Evolutionary conservation across 108 stramenopile genomes (phyloP).

Genomic region (Heterococcus sp.): DNA sequence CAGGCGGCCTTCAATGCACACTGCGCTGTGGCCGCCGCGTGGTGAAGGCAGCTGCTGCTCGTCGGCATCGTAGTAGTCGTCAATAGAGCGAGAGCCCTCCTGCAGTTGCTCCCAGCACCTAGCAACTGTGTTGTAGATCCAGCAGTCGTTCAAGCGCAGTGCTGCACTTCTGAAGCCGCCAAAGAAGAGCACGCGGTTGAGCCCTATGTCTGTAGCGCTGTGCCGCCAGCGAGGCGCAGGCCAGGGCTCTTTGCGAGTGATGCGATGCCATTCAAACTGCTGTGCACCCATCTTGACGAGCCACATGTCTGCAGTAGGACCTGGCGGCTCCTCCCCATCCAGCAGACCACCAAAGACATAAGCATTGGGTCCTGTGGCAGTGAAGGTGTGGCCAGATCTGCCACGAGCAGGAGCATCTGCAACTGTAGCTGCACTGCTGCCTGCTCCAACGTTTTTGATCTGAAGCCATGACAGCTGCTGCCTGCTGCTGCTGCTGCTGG

Average conservation of each 20-base stretch:
- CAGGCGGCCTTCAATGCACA: constrained; percentile 46
- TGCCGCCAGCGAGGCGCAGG: constrained; percentile 69
- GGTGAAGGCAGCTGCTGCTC: no score
- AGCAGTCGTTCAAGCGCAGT: constrained; percentile 62
- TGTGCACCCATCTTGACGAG: constrained; percentile 22
- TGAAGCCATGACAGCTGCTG: neutral
- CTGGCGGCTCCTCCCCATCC: constrained; percentile 20
- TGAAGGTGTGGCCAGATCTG: constrained; percentile 40
- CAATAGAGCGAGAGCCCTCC: no score
- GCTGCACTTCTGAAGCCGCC: constrained; percentile 61
- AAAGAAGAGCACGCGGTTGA: constrained; percentile 59
- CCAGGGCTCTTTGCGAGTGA: constrained; percentile 22
- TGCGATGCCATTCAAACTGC: constrained; percentile 10
- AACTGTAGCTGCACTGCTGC: no score
- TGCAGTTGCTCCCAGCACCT: constrained; percentile 36
- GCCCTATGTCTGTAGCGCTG: constrained; percentile 53
- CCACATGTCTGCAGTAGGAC: constrained; percentile 39
- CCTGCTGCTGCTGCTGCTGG: no score
- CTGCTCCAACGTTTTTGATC: neutral
- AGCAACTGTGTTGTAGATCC: constrained; percentile 61
- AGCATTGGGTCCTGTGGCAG: constrained; percentile 26
- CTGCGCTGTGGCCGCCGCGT: neutral
- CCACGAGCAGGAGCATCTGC: constrained; percentile 19
- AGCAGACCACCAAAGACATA: constrained; percentile 41
- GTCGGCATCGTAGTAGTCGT: no score